A percentile compares a stretch with the other conserved stretches of the same genome.
Conservation (phyloP, 2,329 filamentous ascomycete genomes). For the Whalleya microplaca region DNA sequence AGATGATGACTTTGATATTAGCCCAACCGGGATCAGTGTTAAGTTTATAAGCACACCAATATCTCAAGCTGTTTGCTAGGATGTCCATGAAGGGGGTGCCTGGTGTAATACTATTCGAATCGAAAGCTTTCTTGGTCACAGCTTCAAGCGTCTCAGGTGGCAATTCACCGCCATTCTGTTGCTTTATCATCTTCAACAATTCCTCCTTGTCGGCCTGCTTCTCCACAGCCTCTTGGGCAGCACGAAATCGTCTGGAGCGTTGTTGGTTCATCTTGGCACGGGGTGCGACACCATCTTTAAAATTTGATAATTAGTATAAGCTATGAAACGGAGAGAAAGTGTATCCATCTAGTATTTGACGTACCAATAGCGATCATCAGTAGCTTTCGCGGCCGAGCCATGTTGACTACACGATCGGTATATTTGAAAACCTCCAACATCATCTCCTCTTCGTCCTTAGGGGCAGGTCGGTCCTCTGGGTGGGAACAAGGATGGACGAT, state of each 20-base stretch:
- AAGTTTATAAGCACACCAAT: conserved; percentile 97
- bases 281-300: conserved; percentile 87
- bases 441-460: conserved; percentile 97
- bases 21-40: conserved; percentile 97
- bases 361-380: conserved; percentile 95
- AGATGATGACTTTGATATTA: conserved; percentile 96
- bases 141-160: conserved; percentile 65
- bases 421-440: conserved; percentile 98
- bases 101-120: conserved; percentile 84
- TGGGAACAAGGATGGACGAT: conserved; percentile 99
- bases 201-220: conserved; percentile 92
- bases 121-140: conserved; percentile 86
- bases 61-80: conserved; percentile 84
- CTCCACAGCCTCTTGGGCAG: conserved; percentile 91
- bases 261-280: conserved; percentile 99
- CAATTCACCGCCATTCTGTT: conserved; percentile 70
- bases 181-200: conserved; percentile 80
- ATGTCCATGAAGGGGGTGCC: conserved; percentile 99
- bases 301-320: conserved; percentile 25
- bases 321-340: conserved; percentile 7
- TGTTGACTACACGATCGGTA: conserved; percentile 97
- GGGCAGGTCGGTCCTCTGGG: conserved; percentile 89
- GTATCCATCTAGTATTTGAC: conserved; percentile 43
- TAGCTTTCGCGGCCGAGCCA: conserved; percentile 94
- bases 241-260: conserved; percentile 90